Percentiles rank a stretch among this genome's conserved stretches.
Evolutionary conservation across 345 rosid genomes (phyloP).

Genomic region (Eucalyptus tenuipes): DNA sequence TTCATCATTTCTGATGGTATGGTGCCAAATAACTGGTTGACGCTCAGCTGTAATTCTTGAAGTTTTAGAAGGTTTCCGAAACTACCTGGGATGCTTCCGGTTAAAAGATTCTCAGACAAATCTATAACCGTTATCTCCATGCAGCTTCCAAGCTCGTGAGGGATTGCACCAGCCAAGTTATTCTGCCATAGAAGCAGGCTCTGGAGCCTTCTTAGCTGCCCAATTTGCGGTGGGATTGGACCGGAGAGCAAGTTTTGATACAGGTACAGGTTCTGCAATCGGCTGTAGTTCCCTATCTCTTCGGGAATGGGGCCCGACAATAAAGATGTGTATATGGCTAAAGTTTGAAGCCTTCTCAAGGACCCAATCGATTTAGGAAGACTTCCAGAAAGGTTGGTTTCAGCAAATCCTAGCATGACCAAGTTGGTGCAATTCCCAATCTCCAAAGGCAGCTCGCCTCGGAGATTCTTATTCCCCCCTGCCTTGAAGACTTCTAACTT

Average conservation of each 20-base stretch:
- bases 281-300: slow-evolving; percentile 32
- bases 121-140: slow-evolving; percentile 24
- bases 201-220: slow-evolving; percentile 26
- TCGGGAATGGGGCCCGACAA: slow-evolving; percentile 27
- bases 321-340: slow-evolving; percentile 22
- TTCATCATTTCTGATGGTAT: slow-evolving; percentile 23
- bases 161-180: slow-evolving; percentile 27
- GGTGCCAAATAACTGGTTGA: slow-evolving; percentile 25
- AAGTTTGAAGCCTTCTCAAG: slow-evolving; percentile 19
- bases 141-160: slow-evolving; percentile 31
- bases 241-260: slow-evolving; percentile 33
- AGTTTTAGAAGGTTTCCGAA: slow-evolving; percentile 27
- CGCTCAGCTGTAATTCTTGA: slow-evolving; percentile 29
- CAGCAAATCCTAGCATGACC: slow-evolving; percentile 33
- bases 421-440: slow-evolving; percentile 34
- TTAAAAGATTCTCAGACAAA: slow-evolving; percentile 28
- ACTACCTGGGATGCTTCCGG: slow-evolving; percentile 20
- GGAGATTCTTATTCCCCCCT: slow-evolving; percentile 32
- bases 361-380: slow-evolving; percentile 27
- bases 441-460: slow-evolving; percentile 26
- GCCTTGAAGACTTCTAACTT: slow-evolving; percentile 20
- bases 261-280: slow-evolving; percentile 28
- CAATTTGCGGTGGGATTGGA: slow-evolving; percentile 20
- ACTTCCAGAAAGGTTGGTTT: slow-evolving; percentile 30
- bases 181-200: slow-evolving; percentile 23